A percentile compares a stretch with the other conserved stretches of the same genome.
Evolutionary conservation across 129 eudicot species (phyloP).

Genomic region (Escallonia rubra): DNA sequence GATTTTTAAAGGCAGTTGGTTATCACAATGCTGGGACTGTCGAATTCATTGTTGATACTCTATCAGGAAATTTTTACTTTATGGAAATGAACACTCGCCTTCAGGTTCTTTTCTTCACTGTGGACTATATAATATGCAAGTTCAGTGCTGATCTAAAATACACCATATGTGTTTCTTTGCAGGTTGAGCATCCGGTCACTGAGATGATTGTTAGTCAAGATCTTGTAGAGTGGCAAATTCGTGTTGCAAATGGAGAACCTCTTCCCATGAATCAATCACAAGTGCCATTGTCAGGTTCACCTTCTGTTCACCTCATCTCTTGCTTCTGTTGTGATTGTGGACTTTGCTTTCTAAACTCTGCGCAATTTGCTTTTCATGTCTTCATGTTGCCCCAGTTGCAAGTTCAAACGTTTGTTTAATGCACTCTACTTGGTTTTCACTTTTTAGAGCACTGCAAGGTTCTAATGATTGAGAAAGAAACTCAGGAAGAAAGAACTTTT

Average conservation of each 20-base stretch:
- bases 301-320: background rate
- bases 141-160: slow-evolving; percentile 11
- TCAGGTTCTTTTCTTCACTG: slow-evolving; percentile 56
- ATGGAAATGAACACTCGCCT: slow-evolving; percentile 99
- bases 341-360: background rate
- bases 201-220: slow-evolving; percentile 99
- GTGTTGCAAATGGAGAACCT: slow-evolving; percentile 93
- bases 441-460: too few relatives aligned
- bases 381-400: background rate
- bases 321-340: background rate
- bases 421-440: too few relatives aligned
- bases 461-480: too few relatives aligned
- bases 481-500: too few relatives aligned
- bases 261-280: slow-evolving; percentile 77
- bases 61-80: slow-evolving; percentile 80
- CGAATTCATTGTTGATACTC: slow-evolving; percentile 92
- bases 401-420: too few relatives aligned
- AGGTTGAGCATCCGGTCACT: slow-evolving; percentile 99
- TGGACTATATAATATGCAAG: slow-evolving; percentile 1
- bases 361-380: background rate
- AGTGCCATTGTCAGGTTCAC: slow-evolving; percentile 81
- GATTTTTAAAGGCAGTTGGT: slow-evolving; percentile 70
- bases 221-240: slow-evolving; percentile 99
- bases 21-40: slow-evolving; percentile 96
- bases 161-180: background rate